Conservation (phyloP, 192 early-diverging fungal species). For the Backusella parvicylindrica region DNA sequence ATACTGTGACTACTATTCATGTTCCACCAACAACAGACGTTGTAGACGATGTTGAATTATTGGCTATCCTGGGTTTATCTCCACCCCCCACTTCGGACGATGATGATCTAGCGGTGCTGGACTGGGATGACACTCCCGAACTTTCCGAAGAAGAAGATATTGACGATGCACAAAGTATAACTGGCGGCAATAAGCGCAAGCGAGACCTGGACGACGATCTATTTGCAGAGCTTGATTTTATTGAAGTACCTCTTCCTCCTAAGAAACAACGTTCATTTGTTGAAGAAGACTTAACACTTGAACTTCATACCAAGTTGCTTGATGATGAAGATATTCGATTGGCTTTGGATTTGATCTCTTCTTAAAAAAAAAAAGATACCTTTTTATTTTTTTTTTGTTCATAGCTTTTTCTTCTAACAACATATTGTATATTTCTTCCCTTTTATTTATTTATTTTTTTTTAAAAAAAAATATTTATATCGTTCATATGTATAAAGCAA, state of each 20-base stretch:
- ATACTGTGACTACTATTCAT: background rate
- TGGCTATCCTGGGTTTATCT: constrained; percentile 17
- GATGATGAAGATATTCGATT: constrained; percentile 22
- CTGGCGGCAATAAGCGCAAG: background rate
- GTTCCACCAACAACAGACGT: background rate
- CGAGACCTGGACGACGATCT: constrained; percentile 15
- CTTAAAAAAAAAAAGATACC: background rate
- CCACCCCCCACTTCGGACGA: background rate
- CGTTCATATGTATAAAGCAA: background rate
- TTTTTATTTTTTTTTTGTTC: background rate
- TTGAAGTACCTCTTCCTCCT: constrained; percentile 15
- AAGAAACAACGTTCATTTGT: background rate
- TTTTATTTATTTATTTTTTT: no score
- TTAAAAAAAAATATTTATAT: background rate
- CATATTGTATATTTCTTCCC: background rate
- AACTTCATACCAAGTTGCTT: background rate
- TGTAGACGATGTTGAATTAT: constrained; percentile 18
- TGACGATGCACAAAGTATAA: constrained; percentile 8
- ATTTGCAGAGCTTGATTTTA: constrained; percentile 19
- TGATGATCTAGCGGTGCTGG: background rate
- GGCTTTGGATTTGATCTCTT: constrained; percentile 16
- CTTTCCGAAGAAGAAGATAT: constrained; percentile 20
- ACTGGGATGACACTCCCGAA: constrained; percentile 26
- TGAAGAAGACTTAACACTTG: background rate
- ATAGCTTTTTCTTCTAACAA: background rate